Evolutionary conservation across 2,329 filamentous ascomycete genomes (phyloP), one percentile per base, ranked within the genome.

Genomic region (Capronia epimyces): DNA sequence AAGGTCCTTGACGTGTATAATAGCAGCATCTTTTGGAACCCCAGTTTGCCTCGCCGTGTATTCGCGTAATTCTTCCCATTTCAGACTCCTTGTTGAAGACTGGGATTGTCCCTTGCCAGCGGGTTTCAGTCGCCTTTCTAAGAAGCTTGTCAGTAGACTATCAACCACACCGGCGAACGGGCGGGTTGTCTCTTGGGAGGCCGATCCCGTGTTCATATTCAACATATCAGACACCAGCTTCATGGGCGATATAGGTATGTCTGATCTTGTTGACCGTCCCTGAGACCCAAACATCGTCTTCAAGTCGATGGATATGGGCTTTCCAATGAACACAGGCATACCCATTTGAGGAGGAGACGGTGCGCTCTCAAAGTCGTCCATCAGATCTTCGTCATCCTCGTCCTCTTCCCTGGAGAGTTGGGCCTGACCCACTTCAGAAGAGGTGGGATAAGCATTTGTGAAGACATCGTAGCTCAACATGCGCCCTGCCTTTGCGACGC

Each of bases 1-100:
- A 62, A 89, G 86, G 65, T 97, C 88, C 64, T 86, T 81, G 10
- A 95, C 71, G 60, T 88, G 88, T 32, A 94, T 75, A 51, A 97
- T 83, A 6, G 89, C 48, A 22, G 49, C 46, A 39, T 39, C 43
- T 24, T 52, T 49, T 3, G 55, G 43, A 6, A 52, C 37, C 1
- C 55, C 52, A n/a, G 22, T 50, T n/a, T 66, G 64, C 13, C 75
- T 72, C 25, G 74, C 73, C 15, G 76, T 69, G 6, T 72, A 70
- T 34, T 76, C 74, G 9, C 75, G 72, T 3, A 58, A 24, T 39
- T 70, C 67, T 44, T 69, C 65, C 51, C 60, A 62, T 15, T 61
- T 50, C n/a, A 60, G 60, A 5, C 36, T 52, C 21, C 34, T 37
- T 18, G 34, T 15, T 13, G 18, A 37, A 20, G 16, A 9, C 3